phyloP scores from a whole-genome alignment of 2,329 filamentous ascomycete genomes.

The Aspergillus intermedius region DNA sequence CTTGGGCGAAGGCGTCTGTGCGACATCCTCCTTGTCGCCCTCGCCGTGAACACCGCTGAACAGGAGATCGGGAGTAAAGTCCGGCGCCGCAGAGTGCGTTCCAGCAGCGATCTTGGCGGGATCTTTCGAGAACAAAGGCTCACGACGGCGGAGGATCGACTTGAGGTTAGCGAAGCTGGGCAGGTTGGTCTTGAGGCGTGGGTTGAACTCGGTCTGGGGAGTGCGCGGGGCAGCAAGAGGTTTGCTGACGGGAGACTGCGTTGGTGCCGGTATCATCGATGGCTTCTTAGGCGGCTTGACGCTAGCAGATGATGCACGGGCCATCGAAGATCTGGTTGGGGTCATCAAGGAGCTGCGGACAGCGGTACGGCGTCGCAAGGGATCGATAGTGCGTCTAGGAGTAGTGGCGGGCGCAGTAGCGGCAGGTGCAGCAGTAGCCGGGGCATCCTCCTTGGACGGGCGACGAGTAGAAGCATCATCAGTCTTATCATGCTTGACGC shows the following conservation, averaged over 20 bases:
- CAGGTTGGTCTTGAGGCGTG: conserved; percentile 36
- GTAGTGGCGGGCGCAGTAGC: conserved; percentile 16
- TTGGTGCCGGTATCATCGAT: conserved; percentile 49
- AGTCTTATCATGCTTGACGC: conserved; percentile 57
- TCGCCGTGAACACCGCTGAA: conserved; percentile 29
- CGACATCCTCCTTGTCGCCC: conserved; percentile 19
- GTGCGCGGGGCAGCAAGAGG: conserved; percentile 40
- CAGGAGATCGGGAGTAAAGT: conserved; percentile 46
- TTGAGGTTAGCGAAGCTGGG: conserved; percentile 51
- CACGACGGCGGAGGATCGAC: conserved; percentile 57
- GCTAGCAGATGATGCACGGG: conserved; percentile 48
- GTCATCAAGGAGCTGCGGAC: conserved; percentile 58
- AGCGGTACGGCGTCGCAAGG: conserved; percentile 37
- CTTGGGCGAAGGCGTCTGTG: conserved; percentile 63
- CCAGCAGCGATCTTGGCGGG: conserved; percentile 54
- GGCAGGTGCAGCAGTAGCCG: neutral
- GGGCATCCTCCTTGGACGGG: conserved; percentile 6
- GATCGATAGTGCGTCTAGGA: neutral
- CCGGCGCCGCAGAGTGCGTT: conserved; percentile 44
- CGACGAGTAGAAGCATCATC: no score
- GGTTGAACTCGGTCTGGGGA: conserved; percentile 43
- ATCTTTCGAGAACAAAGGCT: conserved; percentile 55
- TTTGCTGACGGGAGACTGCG: conserved; percentile 49
- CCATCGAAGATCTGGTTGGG: conserved; percentile 69
- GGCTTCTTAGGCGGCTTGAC: conserved; percentile 50